These are phyloP conservation scores for Lecanoromycetidae sp. DNA, from an alignment of 2,329 filamentous ascomycete genomes.

Conservation along the genomic window DNA sequence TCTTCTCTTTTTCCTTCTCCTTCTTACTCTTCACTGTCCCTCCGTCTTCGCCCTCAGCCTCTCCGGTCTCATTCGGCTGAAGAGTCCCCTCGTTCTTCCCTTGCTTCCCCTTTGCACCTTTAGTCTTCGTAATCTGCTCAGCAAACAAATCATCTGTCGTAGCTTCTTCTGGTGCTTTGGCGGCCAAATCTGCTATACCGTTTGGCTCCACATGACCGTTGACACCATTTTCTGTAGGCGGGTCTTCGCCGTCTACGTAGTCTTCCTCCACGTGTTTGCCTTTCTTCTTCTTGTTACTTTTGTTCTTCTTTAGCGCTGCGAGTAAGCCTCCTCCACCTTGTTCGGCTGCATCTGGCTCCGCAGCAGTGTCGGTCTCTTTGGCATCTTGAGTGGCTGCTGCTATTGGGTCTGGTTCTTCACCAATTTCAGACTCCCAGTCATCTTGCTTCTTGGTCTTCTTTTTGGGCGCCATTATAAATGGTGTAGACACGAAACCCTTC, in stretches of 20 bases:
- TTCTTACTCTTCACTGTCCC: conserved; percentile 85
- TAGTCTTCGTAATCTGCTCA: conserved; percentile 59
- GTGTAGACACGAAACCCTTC: too few species aligned
- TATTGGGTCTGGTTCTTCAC: conserved; percentile 58
- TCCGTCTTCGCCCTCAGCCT: conserved; percentile 32
- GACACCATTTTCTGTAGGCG: conserved; percentile 28
- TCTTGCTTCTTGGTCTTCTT: conserved; percentile 90
- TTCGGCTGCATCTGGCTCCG: conserved; percentile 42
- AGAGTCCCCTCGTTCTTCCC: conserved; percentile 22
- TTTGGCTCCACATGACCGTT: conserved; percentile 10
- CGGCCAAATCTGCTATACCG: conserved; percentile 29
- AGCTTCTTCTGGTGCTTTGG: conserved; percentile 69
- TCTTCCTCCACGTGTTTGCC: conserved; percentile 61
- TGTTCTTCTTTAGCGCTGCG: conserved; percentile 69
- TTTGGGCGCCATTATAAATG: conserved; percentile 65
- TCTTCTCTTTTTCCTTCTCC: conserved; percentile 96
- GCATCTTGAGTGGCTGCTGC: conserved; percentile 37
- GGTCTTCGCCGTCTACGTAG: conserved; percentile 56
- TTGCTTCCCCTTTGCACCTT: conserved; percentile 41
- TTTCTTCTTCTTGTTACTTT: conserved; percentile 84
- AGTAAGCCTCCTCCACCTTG: conserved; percentile 56
- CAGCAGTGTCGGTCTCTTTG: conserved; percentile 35
- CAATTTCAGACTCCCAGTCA: conserved; percentile 90
- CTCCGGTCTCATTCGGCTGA: conserved; percentile 29
- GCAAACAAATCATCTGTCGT: conserved; percentile 77